Conservation (phyloP, 257 asterid species). For the Solanum chilense region DNA sequence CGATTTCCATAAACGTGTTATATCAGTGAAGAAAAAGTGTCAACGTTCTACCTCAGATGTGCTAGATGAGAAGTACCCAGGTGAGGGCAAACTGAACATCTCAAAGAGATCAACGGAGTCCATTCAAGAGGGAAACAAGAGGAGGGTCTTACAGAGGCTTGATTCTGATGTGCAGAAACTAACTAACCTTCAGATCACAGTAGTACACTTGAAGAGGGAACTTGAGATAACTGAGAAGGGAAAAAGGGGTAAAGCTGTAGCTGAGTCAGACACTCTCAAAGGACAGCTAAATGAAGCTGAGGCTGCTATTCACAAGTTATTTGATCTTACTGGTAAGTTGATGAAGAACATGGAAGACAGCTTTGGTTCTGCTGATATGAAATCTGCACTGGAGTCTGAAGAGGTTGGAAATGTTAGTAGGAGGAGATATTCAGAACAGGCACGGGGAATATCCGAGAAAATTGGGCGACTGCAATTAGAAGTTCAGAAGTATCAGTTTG, state of each 20-base stretch:
- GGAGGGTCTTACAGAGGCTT: constrained; percentile 69
- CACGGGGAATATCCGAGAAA: constrained; percentile 34
- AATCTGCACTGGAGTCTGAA: constrained; percentile 55
- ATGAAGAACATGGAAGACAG: constrained; percentile 47
- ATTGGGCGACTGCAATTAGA: constrained; percentile 46
- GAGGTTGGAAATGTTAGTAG: constrained; percentile 41
- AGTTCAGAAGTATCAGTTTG: constrained; percentile 45
- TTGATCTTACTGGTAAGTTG: constrained; percentile 59
- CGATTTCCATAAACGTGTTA: constrained; percentile 25
- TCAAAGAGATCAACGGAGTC: constrained; percentile 44
- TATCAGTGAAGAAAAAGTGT: constrained; percentile 37
- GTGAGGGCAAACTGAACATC: constrained; percentile 52
- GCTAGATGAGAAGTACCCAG: constrained; percentile 29
- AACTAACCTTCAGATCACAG: constrained; percentile 78
- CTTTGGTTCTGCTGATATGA: constrained; percentile 25
- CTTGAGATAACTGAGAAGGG: constrained; percentile 63
- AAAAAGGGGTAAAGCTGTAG: constrained; percentile 67
- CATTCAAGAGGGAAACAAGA: constrained; percentile 57
- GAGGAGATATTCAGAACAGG: constrained; percentile 51
- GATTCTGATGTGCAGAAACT: constrained; percentile 80
- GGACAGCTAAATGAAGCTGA: constrained; percentile 88
- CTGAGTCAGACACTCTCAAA: constrained; percentile 62
- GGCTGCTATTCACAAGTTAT: constrained; percentile 46
- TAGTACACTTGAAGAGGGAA: constrained; percentile 71
- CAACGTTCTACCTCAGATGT: constrained; percentile 19